These are phyloP conservation scores for Neurospora crassa DNA, from an alignment of 2,329 filamentous ascomycete genomes.

Conservation along the genomic window DNA sequence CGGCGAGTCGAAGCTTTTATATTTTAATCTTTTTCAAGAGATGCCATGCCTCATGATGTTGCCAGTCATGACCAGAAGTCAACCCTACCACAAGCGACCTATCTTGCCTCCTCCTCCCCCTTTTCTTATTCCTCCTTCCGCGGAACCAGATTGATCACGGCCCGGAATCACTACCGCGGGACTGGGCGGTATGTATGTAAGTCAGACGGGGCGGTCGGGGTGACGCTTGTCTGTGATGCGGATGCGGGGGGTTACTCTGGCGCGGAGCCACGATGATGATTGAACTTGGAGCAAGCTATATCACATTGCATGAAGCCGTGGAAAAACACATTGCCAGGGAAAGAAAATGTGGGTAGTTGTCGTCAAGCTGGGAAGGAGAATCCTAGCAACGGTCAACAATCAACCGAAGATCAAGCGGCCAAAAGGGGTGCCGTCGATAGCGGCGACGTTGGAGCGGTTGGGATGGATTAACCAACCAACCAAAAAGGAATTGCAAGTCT, in stretches of 20 bases:
- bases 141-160: not conserved
- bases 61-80: too few relatives aligned
- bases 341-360: not conserved
- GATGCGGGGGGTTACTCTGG: not conserved
- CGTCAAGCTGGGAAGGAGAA: not conserved
- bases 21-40: not conserved
- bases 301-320: not conserved
- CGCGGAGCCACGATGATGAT: not conserved
- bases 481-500: not conserved
- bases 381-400: not conserved
- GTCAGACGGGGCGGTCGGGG: not conserved
- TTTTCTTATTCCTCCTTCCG: not conserved
- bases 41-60: not conserved
- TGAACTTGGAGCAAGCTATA: not conserved
- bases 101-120: not conserved
- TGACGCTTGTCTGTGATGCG: not conserved
- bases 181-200: not conserved
- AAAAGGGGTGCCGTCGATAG: not conserved
- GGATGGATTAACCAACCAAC: not conserved
- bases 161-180: not conserved
- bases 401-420: not conserved
- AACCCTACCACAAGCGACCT: not conserved
- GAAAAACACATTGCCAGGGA: too few relatives aligned
- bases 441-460: not conserved
- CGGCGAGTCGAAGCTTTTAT: not conserved